Evolutionary conservation across 192 early-diverging fungal genomes (phyloP).

Genomic region (Ramicandelaber brevisporus): DNA sequence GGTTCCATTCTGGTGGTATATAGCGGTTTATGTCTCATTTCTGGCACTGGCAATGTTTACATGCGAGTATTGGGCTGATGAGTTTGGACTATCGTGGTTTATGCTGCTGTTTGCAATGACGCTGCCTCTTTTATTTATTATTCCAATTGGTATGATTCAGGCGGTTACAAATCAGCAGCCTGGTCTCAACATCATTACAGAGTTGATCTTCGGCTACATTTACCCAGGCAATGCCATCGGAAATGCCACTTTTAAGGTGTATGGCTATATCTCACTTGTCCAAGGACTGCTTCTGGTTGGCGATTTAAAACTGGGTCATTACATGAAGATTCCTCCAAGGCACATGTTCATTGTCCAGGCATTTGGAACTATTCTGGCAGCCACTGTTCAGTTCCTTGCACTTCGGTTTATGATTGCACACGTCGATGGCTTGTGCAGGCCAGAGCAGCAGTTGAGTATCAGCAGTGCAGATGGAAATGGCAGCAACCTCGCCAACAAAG

Average conservation of each 20-base stretch:
- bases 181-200: slow-evolving; percentile 40
- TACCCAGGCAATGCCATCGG: slow-evolving; percentile 37
- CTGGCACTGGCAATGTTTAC: slow-evolving; percentile 21
- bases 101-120: slow-evolving; percentile 20
- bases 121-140: slow-evolving; percentile 19
- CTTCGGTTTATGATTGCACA: slow-evolving; percentile 17
- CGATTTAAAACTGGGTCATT: slow-evolving; percentile 58
- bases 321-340: slow-evolving; percentile 39
- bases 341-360: slow-evolving; percentile 35
- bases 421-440: slow-evolving; percentile 15
- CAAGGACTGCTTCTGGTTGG: slow-evolving; percentile 32
- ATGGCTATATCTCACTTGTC: slow-evolving; percentile 29
- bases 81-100: slow-evolving; percentile 40
- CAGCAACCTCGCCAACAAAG: no score
- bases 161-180: slow-evolving; percentile 33
- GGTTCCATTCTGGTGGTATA: slow-evolving; percentile 36
- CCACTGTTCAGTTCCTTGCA: slow-evolving; percentile 20
- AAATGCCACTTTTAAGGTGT: slow-evolving; percentile 46
- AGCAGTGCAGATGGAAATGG: no score
- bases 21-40: slow-evolving; percentile 19
- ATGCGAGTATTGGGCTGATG: slow-evolving; percentile 20
- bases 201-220: slow-evolving; percentile 42
- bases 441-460: no score
- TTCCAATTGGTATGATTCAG: slow-evolving; percentile 41
- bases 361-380: slow-evolving; percentile 26